These are phyloP conservation scores for Termitomyces sp. DNA, from an alignment of 768 basidiomycete genomes.

Conservation along the genomic window DNA sequence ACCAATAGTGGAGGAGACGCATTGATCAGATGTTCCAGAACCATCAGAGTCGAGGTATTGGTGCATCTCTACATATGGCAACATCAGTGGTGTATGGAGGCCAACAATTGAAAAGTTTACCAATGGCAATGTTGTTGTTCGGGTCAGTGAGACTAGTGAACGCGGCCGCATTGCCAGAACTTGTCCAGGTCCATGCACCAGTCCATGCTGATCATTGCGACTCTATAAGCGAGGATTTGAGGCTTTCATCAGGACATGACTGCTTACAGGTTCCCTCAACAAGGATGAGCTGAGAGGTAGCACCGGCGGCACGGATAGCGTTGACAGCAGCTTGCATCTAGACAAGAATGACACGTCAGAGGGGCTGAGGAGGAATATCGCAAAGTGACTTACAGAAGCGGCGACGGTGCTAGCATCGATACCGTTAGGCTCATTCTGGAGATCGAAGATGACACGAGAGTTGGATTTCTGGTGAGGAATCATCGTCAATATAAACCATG, in stretches of 20 bases:
- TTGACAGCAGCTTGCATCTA: constrained; percentile 67
- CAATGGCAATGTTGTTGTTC: constrained; percentile 59
- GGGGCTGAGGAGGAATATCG: background rate
- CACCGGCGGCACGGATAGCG: constrained; percentile 61
- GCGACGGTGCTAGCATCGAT: constrained; percentile 54
- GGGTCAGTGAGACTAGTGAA: constrained; percentile 56
- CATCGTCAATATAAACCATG: background rate
- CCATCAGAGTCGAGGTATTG: constrained; percentile 69
- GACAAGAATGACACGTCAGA: constrained; percentile 1
- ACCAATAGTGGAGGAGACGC: constrained; percentile 61
- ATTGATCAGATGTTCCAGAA: constrained; percentile 51
- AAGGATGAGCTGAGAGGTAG: constrained; percentile 52
- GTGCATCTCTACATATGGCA: constrained; percentile 52
- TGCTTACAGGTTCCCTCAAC: constrained; percentile 44
- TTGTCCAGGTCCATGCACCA: constrained; percentile 61
- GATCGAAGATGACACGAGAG: constrained; percentile 56
- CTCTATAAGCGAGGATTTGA: constrained; percentile 7
- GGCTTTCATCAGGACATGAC: background rate
- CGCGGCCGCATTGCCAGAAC: constrained; percentile 54
- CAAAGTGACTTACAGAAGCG: constrained; percentile 37
- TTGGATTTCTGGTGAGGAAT: constrained; percentile 37
- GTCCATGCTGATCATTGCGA: constrained; percentile 43
- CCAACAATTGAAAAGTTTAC: constrained; percentile 28
- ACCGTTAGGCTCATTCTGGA: constrained; percentile 67
- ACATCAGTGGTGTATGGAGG: background rate